Base-by-base conservation (phyloP, 2,329 filamentous ascomycete species). In the Epicoccum nigrum region DNA sequence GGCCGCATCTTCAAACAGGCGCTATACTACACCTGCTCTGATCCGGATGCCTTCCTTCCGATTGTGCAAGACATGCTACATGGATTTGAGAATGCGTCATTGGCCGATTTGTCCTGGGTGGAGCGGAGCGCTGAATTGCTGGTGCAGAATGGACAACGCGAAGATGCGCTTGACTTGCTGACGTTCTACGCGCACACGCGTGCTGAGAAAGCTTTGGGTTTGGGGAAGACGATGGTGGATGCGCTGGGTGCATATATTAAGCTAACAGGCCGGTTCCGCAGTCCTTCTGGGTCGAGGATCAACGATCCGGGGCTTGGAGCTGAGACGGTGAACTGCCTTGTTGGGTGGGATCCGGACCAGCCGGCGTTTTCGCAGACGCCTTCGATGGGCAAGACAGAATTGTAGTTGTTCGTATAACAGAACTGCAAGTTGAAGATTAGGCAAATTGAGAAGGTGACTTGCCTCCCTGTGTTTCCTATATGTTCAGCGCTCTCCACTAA, bases 21-120 rank as follows among this genome's bases (percentile, higher is more conserved):
- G 1, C 37, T 69, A 35, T 69, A 68, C 49, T 69, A 65, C 45
- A 66, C 64, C n/a, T 69, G 66, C 47, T 67, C 64, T 5, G 51
- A 65, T 16, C 66, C 66, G 0, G 51, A 63, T 11, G 34, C 40
- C 1, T 62, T 58, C 15, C 59, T 67, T 1, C 66, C 62, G 0
- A 37, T 67, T 5, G 62, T 69, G 6, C 60, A 62, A 25, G 51
- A 56, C 3, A 69, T 67, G 64, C 45, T 68, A 20, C 56, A 60
- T 6, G 61, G 59, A 2, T 68, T 69, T 25, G 66, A 69, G 25
- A 67, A 68, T 19, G 50, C 51, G 1, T 68, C 64, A 1, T 58
- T 58, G 25, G 51, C 37, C 17, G 66, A 68, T 20, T 13, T 68
- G 20, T 48, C 44, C 4, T 69, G 63, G 63, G 56, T 68, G 1